Conservation (phyloP, 1,284 basidiomycete genomes). For the Ustilago loliicola region DNA sequence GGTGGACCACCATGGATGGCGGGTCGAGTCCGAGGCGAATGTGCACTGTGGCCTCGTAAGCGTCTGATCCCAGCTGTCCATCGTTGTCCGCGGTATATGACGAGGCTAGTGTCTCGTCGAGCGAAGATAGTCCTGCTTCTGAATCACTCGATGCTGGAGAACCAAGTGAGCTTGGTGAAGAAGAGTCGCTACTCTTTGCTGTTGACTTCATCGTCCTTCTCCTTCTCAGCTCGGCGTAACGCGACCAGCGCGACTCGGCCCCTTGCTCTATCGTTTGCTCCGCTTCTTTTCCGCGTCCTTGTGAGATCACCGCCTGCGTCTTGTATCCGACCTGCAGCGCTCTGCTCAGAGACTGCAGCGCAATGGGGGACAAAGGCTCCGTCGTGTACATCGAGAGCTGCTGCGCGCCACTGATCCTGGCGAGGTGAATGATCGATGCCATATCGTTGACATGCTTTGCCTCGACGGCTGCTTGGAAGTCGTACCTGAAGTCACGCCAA, state of each 20-base stretch:
- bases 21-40: conserved; percentile 14
- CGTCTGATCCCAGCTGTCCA: neutral
- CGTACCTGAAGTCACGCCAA: conserved; percentile 15
- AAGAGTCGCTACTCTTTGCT: conserved; percentile 11
- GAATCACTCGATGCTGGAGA: conserved; percentile 42
- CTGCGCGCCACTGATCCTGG: conserved; percentile 30
- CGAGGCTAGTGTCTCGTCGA: conserved; percentile 46
- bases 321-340: conserved; percentile 19
- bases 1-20: neutral
- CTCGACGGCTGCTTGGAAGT: conserved; percentile 20
- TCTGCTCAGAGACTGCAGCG: conserved; percentile 10
- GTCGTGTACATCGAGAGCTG: conserved; percentile 28
- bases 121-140: conserved; percentile 29
- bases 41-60: conserved; percentile 7
- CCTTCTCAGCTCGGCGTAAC: conserved; percentile 22
- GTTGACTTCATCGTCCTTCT: neutral
- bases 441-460: conserved; percentile 26
- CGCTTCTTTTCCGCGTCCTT: neutral
- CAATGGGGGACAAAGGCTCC: neutral
- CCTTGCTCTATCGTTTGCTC: neutral
- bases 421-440: conserved; percentile 33
- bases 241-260: conserved; percentile 3
- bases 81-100: conserved; percentile 42
- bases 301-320: conserved; percentile 17
- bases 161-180: conserved; percentile 8